Conservation (phyloP, 2,329 filamentous ascomycete species). For the Aspergillus fumigatiaffinis region DNA sequence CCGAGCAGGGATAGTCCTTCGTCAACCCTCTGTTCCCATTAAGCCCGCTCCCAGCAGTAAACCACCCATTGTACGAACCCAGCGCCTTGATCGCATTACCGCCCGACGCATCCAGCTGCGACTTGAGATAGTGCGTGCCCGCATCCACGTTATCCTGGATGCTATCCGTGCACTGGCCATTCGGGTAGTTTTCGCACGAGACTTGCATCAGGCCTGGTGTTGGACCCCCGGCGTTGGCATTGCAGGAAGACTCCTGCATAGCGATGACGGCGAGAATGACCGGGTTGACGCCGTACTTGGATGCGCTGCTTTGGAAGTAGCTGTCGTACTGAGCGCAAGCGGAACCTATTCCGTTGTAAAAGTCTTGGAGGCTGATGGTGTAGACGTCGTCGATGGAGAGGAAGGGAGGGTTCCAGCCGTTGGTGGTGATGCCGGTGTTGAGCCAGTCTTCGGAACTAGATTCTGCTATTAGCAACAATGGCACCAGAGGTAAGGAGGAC, state of each 20-base stretch:
- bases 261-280: conserved; percentile 27
- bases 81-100: neutral
- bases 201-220: neutral
- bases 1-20: neutral
- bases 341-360: conserved; percentile 14
- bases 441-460: neutral
- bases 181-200: neutral
- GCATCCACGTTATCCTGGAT: neutral
- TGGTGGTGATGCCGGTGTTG: neutral
- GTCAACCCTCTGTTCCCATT: neutral
- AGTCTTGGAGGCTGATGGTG: conserved; percentile 14
- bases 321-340: conserved; percentile 28
- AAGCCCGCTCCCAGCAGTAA: neutral
- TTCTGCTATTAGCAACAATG: neutral
- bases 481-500: rapidly evolving
- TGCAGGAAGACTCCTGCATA: neutral
- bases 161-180: neutral
- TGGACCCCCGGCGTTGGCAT: neutral
- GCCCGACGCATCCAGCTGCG: neutral
- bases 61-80: neutral
- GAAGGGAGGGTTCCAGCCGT: conserved; percentile 34
- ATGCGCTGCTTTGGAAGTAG: conserved; percentile 29
- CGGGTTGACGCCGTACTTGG: conserved; percentile 31
- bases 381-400: conserved; percentile 19
- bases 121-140: neutral